These are phyloP conservation scores for Isoetes taiwanensis DNA, from an alignment of 75 land plant species.

Conservation along the genomic window DNA sequence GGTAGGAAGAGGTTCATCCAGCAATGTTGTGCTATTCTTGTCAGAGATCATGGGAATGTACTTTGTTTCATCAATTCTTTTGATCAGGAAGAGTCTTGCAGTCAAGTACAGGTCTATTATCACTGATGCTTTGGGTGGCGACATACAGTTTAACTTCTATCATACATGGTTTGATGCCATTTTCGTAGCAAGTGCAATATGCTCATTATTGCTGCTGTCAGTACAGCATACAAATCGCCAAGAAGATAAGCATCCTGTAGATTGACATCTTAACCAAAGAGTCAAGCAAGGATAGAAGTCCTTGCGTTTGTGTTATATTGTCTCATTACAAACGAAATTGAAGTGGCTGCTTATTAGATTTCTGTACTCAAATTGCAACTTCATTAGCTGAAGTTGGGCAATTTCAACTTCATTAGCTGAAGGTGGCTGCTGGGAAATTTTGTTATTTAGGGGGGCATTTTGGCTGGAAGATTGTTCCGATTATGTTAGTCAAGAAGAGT, in stretches of 20 bases:
- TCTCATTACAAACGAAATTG: not conserved
- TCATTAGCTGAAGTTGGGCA: too few relatives aligned
- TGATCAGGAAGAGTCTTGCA: slow-evolving; percentile 86
- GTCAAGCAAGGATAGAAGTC: too few relatives aligned
- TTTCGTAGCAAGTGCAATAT: slow-evolving; percentile 79
- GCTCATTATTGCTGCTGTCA: slow-evolving; percentile 64
- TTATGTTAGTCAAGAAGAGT: too few relatives aligned
- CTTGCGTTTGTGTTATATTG: not conserved
- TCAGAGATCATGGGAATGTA: slow-evolving; percentile 98
- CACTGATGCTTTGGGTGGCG: slow-evolving; percentile 88
- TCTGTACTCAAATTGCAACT: too few relatives aligned
- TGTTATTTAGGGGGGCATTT: too few relatives aligned
- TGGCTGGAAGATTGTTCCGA: too few relatives aligned
- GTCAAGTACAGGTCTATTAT: slow-evolving; percentile 86
- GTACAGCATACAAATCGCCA: slow-evolving; percentile 78
- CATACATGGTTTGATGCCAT: slow-evolving; percentile 97
- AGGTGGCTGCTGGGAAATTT: too few relatives aligned
- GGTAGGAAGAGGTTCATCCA: slow-evolving; percentile 75
- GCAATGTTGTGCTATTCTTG: slow-evolving; percentile 78
- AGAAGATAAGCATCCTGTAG: slow-evolving; percentile 84
- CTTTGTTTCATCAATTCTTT: slow-evolving; percentile 81
- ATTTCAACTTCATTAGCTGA: too few relatives aligned
- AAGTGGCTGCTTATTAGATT: too few relatives aligned
- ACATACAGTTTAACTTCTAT: slow-evolving; percentile 87
- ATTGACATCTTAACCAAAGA: slow-evolving; percentile 37